phyloP scores from a whole-genome alignment of 176 grass and related monocot genomes.

The Calamus simplicifolius region DNA sequence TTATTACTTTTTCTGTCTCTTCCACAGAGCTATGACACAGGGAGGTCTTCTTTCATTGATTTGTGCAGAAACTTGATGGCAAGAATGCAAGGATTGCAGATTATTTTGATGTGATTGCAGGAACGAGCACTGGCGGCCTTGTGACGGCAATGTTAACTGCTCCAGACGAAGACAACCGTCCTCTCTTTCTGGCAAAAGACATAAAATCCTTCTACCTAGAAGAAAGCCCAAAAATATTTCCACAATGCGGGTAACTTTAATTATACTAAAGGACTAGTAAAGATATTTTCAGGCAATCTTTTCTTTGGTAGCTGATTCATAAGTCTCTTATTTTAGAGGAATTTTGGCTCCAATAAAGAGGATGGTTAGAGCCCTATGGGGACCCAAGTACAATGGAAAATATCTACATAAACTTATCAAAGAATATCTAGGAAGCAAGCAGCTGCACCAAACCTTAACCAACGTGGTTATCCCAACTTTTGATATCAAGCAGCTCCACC shows the following conservation, averaged over 20 bases:
- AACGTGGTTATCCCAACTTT: slow-evolving; percentile 83
- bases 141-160: slow-evolving; percentile 65
- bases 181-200: slow-evolving; percentile 78
- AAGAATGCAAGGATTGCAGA: slow-evolving; percentile 64
- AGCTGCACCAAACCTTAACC: slow-evolving; percentile 60
- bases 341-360: slow-evolving; percentile 37
- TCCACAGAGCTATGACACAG: background rate
- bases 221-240: slow-evolving; percentile 63
- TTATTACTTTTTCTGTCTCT: slow-evolving; percentile 4
- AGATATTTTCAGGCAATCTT: background rate
- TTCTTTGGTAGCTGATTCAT: slow-evolving; percentile 4
- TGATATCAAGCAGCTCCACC: slow-evolving; percentile 72
- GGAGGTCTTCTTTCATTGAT: background rate
- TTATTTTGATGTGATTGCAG: slow-evolving; percentile 79
- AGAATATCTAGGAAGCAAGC: slow-evolving; percentile 50
- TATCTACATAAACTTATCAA: slow-evolving; percentile 71
- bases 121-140: slow-evolving; percentile 81
- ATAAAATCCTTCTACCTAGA: slow-evolving; percentile 64
- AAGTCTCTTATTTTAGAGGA: slow-evolving; percentile 39
- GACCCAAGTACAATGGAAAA: slow-evolving; percentile 74
- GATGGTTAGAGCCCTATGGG: slow-evolving; percentile 46
- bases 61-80: slow-evolving; percentile 78
- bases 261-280: no score
- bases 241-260: slow-evolving; percentile 40
- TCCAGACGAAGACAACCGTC: slow-evolving; percentile 43